Evolutionary conservation across 129 eudicot genomes (phyloP).

Genomic region (Daucus carota): DH1_v3.0 NC_030382.2:38447501-38448000

Average conservation of each 20-base stretch:
- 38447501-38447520: background rate
- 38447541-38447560: background rate
- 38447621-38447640: too few species aligned
- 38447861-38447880: conserved; percentile 3
- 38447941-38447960: conserved; percentile 11
- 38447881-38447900: conserved; percentile 6
- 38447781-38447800: background rate
- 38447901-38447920: conserved; percentile 6
- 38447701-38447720: background rate
- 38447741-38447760: background rate
- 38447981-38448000: too few species aligned
- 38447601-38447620: background rate
- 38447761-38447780: background rate
- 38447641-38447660: background rate
- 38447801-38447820: background rate
- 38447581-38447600: background rate
- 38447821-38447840: background rate
- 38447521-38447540: background rate
- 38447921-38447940: conserved; percentile 8
- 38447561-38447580: background rate
- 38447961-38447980: conserved; percentile 1
- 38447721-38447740: background rate
- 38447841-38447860: background rate
- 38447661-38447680: background rate
- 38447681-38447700: background rate